These are phyloP conservation scores for Pseudognaphalium luteoalbum DNA, from an alignment of 129 eudicot species.

Conservation along the genomic window DNA sequence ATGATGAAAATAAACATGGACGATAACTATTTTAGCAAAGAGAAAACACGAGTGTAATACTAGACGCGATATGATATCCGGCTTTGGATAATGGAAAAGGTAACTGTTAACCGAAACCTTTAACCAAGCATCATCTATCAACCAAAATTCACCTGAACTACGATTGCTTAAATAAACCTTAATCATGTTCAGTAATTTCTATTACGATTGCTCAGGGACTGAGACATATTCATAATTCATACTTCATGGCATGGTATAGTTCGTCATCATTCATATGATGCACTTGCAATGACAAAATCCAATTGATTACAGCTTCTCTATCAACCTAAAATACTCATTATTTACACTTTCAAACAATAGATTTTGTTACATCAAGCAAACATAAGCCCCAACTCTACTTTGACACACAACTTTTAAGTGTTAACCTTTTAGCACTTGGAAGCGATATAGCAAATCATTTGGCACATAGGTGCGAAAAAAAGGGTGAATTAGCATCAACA, in stretches of 20 bases:
- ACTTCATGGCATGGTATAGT: slow-evolving; percentile 48
- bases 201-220: not conserved
- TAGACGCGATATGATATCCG: too few species aligned
- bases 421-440: too few species aligned
- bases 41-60: not conserved
- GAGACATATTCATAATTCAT: not conserved
- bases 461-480: too few species aligned
- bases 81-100: not conserved
- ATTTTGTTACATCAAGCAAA: too few species aligned
- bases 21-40: not conserved
- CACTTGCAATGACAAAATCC: slow-evolving; percentile 84
- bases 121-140: slow-evolving; percentile 12
- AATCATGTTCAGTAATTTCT: slow-evolving; percentile 13
- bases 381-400: too few species aligned
- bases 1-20: not conserved
- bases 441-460: too few species aligned
- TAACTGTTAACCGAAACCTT: slow-evolving; percentile 76
- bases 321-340: slow-evolving; percentile 46
- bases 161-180: too few species aligned
- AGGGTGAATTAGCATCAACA: too few species aligned
- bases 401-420: too few species aligned
- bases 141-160: not conserved
- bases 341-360: too few species aligned
- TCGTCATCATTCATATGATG: slow-evolving; percentile 53
- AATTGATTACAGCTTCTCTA: slow-evolving; percentile 60